Evolutionary conservation across 192 early-diverging fungal species (phyloP).

Genomic region (Helicostylum pulchrum): DNA sequence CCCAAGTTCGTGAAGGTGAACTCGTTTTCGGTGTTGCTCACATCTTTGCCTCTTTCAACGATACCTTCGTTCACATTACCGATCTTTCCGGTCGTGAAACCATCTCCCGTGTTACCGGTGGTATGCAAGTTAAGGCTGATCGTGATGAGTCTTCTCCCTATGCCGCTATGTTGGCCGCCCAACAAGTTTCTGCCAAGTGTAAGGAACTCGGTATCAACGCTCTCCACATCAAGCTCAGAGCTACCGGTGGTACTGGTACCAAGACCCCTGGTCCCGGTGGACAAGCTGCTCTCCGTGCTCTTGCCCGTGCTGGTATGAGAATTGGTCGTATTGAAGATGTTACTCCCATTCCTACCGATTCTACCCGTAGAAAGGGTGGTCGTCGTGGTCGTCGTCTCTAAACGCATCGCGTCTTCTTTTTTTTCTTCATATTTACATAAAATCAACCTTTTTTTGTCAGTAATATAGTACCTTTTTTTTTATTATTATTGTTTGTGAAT

Average conservation of each 20-base stretch:
- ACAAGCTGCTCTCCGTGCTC: constrained; percentile 95
- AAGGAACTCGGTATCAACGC: constrained; percentile 99
- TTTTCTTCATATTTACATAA: no score
- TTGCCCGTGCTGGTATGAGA: constrained; percentile 98
- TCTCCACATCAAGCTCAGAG: constrained; percentile 99
- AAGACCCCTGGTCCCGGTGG: constrained; percentile 99
- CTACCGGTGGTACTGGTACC: constrained; percentile 97
- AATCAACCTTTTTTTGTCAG: no score
- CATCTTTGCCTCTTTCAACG: constrained; percentile 99
- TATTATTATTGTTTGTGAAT: no score
- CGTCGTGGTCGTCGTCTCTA: constrained; percentile 99
- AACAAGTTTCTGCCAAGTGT: constrained; percentile 98
- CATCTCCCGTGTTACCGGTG: constrained; percentile 98
- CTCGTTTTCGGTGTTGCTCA: constrained; percentile 99
- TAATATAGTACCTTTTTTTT: no score
- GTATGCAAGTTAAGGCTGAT: constrained; percentile 99
- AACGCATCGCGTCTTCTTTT: constrained; percentile 9
- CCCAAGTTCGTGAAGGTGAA: constrained; percentile 96
- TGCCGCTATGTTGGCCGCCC: constrained; percentile 99
- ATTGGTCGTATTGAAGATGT: constrained; percentile 99
- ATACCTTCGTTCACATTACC: constrained; percentile 99
- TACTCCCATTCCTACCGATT: constrained; percentile 98
- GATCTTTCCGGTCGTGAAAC: constrained; percentile 99
- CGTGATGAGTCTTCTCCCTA: constrained; percentile 99
- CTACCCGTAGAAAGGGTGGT: constrained; percentile 98